A percentile compares a stretch with the other conserved stretches of the same genome.
Evolutionary conservation across 768 basidiomycete species (phyloP).

Genomic region (Lactarius trivialis): DNA sequence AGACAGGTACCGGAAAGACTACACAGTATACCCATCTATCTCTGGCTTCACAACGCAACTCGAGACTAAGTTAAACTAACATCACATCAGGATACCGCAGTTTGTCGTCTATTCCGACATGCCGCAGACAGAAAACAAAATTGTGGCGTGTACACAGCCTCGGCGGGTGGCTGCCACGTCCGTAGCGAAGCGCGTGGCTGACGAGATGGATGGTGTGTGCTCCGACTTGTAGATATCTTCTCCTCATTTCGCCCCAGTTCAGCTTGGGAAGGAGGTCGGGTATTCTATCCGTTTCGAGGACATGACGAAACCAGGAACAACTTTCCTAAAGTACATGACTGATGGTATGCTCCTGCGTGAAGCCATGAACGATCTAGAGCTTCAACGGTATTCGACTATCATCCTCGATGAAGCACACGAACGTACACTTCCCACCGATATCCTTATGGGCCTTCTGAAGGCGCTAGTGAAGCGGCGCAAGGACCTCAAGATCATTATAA

Average conservation of each 20-base stretch:
- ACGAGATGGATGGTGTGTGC: slow-evolving; percentile 92
- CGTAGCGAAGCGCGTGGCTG: slow-evolving; percentile 96
- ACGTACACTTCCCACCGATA: slow-evolving; percentile 94
- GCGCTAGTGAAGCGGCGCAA: slow-evolving; percentile 66
- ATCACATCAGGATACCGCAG: slow-evolving; percentile 74
- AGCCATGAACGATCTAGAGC: slow-evolving; percentile 92
- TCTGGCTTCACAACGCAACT: not conserved
- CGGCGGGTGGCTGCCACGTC: slow-evolving; percentile 96
- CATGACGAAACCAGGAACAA: slow-evolving; percentile 82
- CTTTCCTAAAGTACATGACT: slow-evolving; percentile 99
- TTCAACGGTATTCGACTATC: slow-evolving; percentile 91
- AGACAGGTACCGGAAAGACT: slow-evolving; percentile 94
- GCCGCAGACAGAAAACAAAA: slow-evolving; percentile 81
- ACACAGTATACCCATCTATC: slow-evolving; percentile 60
- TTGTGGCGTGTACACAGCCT: slow-evolving; percentile 96
- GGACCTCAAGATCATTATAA: slow-evolving; percentile 95
- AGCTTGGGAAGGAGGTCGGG: slow-evolving; percentile 90
- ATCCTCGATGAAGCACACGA: slow-evolving; percentile 99
- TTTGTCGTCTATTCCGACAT: slow-evolving; percentile 92
- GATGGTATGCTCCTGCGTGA: slow-evolving; percentile 97
- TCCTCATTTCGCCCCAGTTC: slow-evolving; percentile 43
- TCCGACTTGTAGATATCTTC: slow-evolving; percentile 7
- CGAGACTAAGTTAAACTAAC: too few relatives aligned
- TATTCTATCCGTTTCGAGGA: slow-evolving; percentile 99
- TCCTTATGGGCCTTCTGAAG: slow-evolving; percentile 96